phyloP scores from a whole-genome alignment of 2,329 filamentous ascomycete species.

The Apiospora aurea region DNA sequence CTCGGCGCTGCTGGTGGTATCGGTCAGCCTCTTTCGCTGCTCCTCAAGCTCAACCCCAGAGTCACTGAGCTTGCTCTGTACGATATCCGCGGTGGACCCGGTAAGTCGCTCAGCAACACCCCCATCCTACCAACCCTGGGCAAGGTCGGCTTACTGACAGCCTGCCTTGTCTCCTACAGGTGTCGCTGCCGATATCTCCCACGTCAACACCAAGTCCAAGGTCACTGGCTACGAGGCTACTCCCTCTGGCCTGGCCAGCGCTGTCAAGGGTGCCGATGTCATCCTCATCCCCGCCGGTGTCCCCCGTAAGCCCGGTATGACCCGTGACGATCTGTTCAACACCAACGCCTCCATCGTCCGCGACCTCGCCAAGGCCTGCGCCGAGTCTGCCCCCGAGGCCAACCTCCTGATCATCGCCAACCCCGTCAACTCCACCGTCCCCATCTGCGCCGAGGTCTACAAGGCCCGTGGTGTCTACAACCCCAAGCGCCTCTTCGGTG shows the following conservation, averaged over 20 bases:
- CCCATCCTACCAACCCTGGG: constrained; percentile 30
- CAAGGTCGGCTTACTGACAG: constrained; percentile 24
- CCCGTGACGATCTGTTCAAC: constrained; percentile 99
- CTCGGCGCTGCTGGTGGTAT: constrained; percentile 98
- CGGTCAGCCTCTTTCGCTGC: constrained; percentile 95
- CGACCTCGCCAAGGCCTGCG: constrained; percentile 94
- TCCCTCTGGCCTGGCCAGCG: constrained; percentile 75
- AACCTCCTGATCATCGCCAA: constrained; percentile 98
- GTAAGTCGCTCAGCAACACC: constrained; percentile 45
- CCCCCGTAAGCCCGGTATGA: constrained; percentile 99
- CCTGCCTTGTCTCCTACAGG: constrained; percentile 57
- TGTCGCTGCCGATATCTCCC: constrained; percentile 96
- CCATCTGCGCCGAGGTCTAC: constrained; percentile 96
- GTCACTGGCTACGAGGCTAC: constrained; percentile 89
- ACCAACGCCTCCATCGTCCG: constrained; percentile 99
- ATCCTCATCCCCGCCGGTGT: constrained; percentile 98
- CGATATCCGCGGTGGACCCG: constrained; percentile 93
- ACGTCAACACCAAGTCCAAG: constrained; percentile 98
- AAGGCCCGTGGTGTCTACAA: constrained; percentile 96
- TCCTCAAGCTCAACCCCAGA: constrained; percentile 97
- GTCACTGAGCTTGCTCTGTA: constrained; percentile 95
- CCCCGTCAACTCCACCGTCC: constrained; percentile 99
- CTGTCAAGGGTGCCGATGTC: constrained; percentile 88
- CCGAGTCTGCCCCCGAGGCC: constrained; percentile 87
- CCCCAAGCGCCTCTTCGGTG: constrained; percentile 98